phyloP scores from a whole-genome alignment of 2,329 filamentous ascomycete genomes.

The Hypoxylon sp. region DNA sequence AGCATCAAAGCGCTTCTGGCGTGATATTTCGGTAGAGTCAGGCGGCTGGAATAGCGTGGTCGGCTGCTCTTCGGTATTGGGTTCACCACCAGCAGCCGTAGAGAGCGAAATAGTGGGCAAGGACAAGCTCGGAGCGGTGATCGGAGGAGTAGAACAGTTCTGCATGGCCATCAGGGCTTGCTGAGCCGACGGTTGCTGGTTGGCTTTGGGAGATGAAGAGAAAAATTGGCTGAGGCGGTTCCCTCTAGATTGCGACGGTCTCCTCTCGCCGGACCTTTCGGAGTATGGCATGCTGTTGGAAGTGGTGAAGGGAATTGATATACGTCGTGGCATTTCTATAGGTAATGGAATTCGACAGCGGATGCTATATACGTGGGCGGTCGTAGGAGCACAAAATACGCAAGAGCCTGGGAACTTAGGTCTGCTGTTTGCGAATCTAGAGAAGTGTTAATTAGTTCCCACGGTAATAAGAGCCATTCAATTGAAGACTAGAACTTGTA shows the following conservation, averaged over 20 bases:
- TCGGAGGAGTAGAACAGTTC: conserved; percentile 69
- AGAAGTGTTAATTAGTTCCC: conserved; percentile 22
- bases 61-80: conserved; percentile 77
- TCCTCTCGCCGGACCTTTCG: conserved; percentile 68
- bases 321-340: conserved; percentile 70
- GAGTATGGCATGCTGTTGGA: conserved; percentile 61
- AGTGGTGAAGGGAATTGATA: conserved; percentile 69
- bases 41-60: conserved; percentile 90
- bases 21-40: conserved; percentile 83
- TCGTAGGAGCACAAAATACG: conserved; percentile 23
- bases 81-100: conserved; percentile 82
- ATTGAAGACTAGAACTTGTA: conserved; percentile 5
- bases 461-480: not conserved
- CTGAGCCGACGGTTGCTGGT: conserved; percentile 74
- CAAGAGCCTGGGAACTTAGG: conserved; percentile 15
- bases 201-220: conserved; percentile 81
- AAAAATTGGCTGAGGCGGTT: conserved; percentile 88
- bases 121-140: conserved; percentile 79
- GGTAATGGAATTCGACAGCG: conserved; percentile 29
- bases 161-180: conserved; percentile 77
- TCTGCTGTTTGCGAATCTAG: conserved; percentile 28
- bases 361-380: conserved; percentile 38
- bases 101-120: conserved; percentile 94
- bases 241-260: conserved; percentile 74
- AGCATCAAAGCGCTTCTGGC: conserved; percentile 82